Conservation (phyloP, 2,329 filamentous ascomycete genomes). For the Fusarium sp. region DNA sequence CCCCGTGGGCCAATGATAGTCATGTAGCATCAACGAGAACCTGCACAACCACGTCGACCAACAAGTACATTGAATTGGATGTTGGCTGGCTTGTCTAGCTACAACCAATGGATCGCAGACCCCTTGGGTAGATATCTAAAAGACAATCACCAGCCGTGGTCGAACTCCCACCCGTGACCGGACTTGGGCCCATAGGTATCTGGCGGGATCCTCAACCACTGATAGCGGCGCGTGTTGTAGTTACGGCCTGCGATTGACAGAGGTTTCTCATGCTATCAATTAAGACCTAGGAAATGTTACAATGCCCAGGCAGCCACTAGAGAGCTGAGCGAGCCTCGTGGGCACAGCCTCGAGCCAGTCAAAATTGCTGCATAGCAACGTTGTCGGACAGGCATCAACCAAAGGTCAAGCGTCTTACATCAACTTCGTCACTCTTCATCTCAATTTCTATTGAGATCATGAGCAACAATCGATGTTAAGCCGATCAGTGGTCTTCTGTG, state of each 20-base stretch:
- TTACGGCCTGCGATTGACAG: conserved; percentile 38
- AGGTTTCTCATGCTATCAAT: conserved; percentile 5
- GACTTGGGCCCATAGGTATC: neutral
- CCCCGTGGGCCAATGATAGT: conserved; percentile 29
- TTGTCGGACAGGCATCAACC: conserved; percentile 3
- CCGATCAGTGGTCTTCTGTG: neutral
- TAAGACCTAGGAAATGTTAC: conserved; percentile 1
- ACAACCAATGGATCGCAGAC: conserved; percentile 25
- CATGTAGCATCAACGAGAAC: neutral
- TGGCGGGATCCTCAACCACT: conserved; percentile 25
- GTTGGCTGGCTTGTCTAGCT: neutral
- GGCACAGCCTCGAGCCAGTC: conserved; percentile 20
- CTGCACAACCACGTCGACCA: neutral
- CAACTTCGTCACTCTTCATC: neutral
- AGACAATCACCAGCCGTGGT: neutral
- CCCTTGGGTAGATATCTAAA: neutral
- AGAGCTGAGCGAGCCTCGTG: neutral
- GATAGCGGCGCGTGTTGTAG: conserved; percentile 28
- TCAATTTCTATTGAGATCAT: neutral
- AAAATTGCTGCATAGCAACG: conserved; percentile 18
- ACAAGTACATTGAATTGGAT: neutral
- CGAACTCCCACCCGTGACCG: neutral
- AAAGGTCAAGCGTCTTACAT: neutral
- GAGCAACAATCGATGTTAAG: neutral
- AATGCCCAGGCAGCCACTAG: neutral